phyloP scores from a whole-genome alignment of 345 rosid genomes.

The Pugionium cornutum region DNA sequence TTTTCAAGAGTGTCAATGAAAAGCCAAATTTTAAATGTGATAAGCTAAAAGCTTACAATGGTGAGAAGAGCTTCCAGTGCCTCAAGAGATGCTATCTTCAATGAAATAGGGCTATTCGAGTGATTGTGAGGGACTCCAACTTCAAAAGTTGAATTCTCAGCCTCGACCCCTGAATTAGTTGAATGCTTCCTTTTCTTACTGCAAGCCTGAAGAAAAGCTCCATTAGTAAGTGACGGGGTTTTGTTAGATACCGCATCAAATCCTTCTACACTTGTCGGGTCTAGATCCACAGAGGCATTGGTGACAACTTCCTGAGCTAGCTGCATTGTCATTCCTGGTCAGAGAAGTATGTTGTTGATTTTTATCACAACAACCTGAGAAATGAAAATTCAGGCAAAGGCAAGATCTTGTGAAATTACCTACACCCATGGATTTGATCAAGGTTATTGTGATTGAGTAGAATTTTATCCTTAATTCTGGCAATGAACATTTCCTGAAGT shows the following conservation, averaged over 20 bases:
- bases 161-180: slow-evolving; percentile 40
- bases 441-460: slow-evolving; percentile 53
- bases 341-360: slow-evolving; percentile 27
- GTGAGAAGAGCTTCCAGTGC: slow-evolving; percentile 71
- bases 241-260: slow-evolving; percentile 33
- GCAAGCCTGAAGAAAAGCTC: slow-evolving; percentile 39
- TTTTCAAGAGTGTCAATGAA: not conserved
- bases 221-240: slow-evolving; percentile 38
- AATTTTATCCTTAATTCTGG: slow-evolving; percentile 72
- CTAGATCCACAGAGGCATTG: slow-evolving; percentile 61
- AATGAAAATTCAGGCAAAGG: not conserved
- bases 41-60: slow-evolving; percentile 54
- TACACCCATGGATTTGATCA: slow-evolving; percentile 77
- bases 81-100: slow-evolving; percentile 79
- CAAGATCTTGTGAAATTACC: slow-evolving; percentile 46
- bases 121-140: slow-evolving; percentile 42
- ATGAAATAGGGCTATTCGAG: slow-evolving; percentile 42
- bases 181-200: slow-evolving; percentile 67
- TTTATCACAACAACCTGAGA: not conserved
- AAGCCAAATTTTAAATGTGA: not conserved
- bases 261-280: slow-evolving; percentile 37
- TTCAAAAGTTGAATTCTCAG: slow-evolving; percentile 44
- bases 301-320: slow-evolving; percentile 62
- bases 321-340: slow-evolving; percentile 69
- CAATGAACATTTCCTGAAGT: slow-evolving; percentile 64